Evolutionary conservation across 805 yeast species (phyloP), one percentile per base, ranked within the genome.

Genomic region (Naumovozyma baii): DNA sequence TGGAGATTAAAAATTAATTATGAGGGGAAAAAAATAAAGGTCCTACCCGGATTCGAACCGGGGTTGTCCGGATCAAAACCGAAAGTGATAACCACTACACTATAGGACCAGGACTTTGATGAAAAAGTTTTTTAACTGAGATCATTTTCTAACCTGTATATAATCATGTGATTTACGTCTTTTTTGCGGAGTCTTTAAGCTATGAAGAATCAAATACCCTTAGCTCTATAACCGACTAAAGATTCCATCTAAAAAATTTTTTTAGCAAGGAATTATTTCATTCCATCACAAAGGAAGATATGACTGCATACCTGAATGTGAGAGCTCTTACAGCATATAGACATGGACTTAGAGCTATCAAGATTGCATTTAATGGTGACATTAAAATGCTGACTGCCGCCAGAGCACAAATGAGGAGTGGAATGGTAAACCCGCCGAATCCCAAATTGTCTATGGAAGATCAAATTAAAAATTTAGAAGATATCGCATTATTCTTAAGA

Each of bases 31-130:
- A 12, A 29, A 12, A 50, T 41, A 45, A 44, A 76, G 83, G 81
- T 76, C 83, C 73, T 74, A 73, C 83, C 83, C 83, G 83, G 83
- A 75, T 75, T 77, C 83, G 83, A 77, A 77, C 83, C 76, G 82
- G 82, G 81, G 83, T 77, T 74, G 77, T 68, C 63, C 74, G 83
- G 83, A 77, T 77, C 83, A 77, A 73, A 77, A 77, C 82, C 82
- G 74, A 75, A 70, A 69, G 83, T 77, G 82, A 77, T 77, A 74
- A 77, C 82, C 82, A 74, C 82, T 77, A 77, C 82, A 76, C 82
- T 75, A 77, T 73, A 74, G 31, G 31, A 29, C 31, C 31, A 29
- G 31, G 15, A 29, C 31, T 22, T 22, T 22, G n/a, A 22, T 22
- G 26, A 22, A 10, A 22, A 22, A 22, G n/a, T n/a, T n/a, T n/a